A percentile compares a stretch with the other conserved stretches of the same genome.
These are phyloP conservation scores for Penicillium nucicola DNA, from an alignment of 495 filamentous ascomycete genomes.

Conservation along the genomic window DNA sequence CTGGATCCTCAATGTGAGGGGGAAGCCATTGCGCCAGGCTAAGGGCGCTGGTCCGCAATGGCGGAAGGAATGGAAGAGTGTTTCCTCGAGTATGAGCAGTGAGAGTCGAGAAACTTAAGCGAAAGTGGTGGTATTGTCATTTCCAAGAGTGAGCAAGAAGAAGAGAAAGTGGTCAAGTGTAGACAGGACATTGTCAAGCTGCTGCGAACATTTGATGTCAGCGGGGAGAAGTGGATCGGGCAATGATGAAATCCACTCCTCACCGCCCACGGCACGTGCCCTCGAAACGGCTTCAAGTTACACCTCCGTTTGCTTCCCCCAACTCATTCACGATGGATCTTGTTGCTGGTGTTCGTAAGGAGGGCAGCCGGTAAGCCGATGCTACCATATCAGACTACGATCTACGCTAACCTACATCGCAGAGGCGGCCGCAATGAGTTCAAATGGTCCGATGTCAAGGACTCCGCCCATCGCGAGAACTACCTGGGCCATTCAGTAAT, in stretches of 20 bases:
- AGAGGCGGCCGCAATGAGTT: slow-evolving; percentile 90
- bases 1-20: slow-evolving; percentile 3
- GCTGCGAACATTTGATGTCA: slow-evolving; percentile 6
- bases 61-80: background rate
- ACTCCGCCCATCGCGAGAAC: slow-evolving; percentile 86
- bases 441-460: slow-evolving; percentile 92
- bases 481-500: slow-evolving; percentile 96
- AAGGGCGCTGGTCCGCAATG: slow-evolving; percentile 1
- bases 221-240: slow-evolving; percentile 12
- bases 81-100: slow-evolving; percentile 3
- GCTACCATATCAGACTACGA: background rate
- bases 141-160: slow-evolving; percentile 9
- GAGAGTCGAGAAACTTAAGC: background rate
- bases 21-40: slow-evolving; percentile 22
- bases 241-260: slow-evolving; percentile 19
- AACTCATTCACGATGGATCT: slow-evolving; percentile 73
- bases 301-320: background rate
- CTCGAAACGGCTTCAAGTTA: background rate
- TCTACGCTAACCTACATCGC: slow-evolving; percentile 10
- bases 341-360: slow-evolving; percentile 86
- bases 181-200: slow-evolving; percentile 20
- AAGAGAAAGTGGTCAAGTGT: background rate
- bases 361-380: slow-evolving; percentile 67
- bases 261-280: background rate
- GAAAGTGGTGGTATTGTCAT: slow-evolving; percentile 18